Evolutionary conservation across 768 basidiomycete species (phyloP), one percentile per base, ranked within the genome.

Genomic region (Cytidiella melzeri): DNA sequence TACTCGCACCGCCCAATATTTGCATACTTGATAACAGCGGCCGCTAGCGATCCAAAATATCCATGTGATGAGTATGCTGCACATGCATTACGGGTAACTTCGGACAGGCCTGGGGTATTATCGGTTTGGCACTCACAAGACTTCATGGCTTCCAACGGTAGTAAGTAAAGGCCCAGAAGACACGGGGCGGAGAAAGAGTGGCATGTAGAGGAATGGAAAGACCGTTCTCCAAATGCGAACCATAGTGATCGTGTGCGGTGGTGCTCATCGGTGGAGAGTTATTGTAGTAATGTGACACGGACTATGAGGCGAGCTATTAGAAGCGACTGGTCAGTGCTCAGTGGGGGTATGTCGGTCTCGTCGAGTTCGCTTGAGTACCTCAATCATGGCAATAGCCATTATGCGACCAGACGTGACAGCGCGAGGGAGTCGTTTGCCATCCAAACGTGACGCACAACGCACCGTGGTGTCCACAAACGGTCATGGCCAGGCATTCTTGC

Each of bases 11-110:
- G 12, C 82, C 81, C 25, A 88, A 69, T 21, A 74, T 64, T 18
- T 76, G 67, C 1, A 87, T 89, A 41, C n/a, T n/a, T n/a, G n/a
- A 90, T 73, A 2, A 83, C 73, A 1, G 85, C 82, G 1, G 86
- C n/a, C 85, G 2, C 75, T 85, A 0, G 87, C 80, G 2, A 79
- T 72, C 88, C 88, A 92, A 51, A 88, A 72, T 30, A 90, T 71
- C 85, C 87, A 90, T 1, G 86, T 87, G 18, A 90, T 12, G 43
- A 71, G 49, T 42, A 89, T 64, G 66, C 87, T 88, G 53, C 18
- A 30, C n/a, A 23, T 15, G 11, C 37, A 19, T 36, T 1, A 21
- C 21, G 19, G 18, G 7, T 46, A 21, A 20, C 10, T 18, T 7
- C n/a, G n/a, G 15, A 24, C 38, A 41, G 39, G 36, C 41, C 4